These are phyloP conservation scores for Spizellomyces sp. DNA, from an alignment of 192 early-diverging fungal species.

Conservation along the genomic window DNA sequence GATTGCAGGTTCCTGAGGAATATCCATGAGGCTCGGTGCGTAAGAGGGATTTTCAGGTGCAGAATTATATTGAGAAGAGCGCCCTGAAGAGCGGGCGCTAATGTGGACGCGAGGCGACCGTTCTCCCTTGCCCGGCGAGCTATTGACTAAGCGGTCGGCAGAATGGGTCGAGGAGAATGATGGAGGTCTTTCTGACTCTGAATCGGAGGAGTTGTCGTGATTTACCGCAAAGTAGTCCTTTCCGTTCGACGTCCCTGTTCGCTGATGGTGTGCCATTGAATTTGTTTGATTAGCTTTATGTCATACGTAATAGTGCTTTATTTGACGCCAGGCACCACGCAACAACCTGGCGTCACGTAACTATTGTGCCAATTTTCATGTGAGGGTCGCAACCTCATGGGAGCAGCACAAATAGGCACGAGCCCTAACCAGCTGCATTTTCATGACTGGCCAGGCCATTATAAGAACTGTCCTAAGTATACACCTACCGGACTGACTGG, in stretches of 20 bases:
- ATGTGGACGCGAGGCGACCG: too few species aligned
- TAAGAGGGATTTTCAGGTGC: slow-evolving; percentile 1
- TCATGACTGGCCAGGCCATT: background rate
- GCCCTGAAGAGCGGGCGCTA: too few species aligned
- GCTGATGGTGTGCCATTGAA: background rate
- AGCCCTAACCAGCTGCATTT: too few species aligned
- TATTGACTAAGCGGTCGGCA: background rate
- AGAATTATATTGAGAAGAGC: too few species aligned
- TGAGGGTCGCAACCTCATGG: background rate
- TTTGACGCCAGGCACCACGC: too few species aligned
- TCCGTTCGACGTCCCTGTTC: slow-evolving; percentile 7
- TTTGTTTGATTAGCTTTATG: too few species aligned
- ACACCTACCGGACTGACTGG: slow-evolving; percentile 18
- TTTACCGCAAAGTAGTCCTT: background rate
- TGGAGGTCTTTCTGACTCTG: background rate
- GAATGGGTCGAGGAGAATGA: slow-evolving; percentile 9
- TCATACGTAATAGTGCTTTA: too few species aligned
- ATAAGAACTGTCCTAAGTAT: background rate
- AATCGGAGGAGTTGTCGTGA: slow-evolving; percentile 11
- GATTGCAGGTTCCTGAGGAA: background rate
- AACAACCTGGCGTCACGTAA: background rate
- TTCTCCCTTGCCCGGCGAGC: background rate
- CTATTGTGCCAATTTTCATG: background rate
- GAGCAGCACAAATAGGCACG: too few species aligned
- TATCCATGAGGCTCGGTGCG: slow-evolving; percentile 21